A percentile compares a stretch with the other conserved stretches of the same genome.
Evolutionary conservation across 306 rosid genomes (phyloP).

Genomic region (Prunus fruticosa): DNA sequence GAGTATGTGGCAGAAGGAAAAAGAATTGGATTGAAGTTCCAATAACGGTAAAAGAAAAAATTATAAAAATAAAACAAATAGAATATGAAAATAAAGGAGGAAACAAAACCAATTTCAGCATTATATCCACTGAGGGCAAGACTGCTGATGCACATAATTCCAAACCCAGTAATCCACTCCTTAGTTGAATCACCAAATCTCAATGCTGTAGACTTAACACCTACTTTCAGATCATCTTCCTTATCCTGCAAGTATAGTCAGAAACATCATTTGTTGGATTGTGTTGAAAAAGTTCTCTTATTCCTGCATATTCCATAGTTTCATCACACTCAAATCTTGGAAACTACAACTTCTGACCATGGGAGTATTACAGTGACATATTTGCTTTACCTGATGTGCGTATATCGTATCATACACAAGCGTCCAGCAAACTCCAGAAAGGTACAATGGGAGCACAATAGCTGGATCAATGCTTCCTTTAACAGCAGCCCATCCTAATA

Average conservation of each 20-base stretch:
- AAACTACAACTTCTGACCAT: not conserved
- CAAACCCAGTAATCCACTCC: conserved; percentile 77
- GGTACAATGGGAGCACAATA: conserved; percentile 74
- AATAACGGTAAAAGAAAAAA: not conserved
- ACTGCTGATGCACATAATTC: conserved; percentile 63
- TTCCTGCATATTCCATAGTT: not conserved
- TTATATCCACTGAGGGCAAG: conserved; percentile 81
- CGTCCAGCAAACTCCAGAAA: conserved; percentile 90
- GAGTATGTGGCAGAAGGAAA: not conserved
- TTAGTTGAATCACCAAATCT: conserved; percentile 81
- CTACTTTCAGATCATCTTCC: conserved; percentile 86
- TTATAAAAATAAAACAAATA: not conserved
- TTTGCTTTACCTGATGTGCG: conserved; percentile 59
- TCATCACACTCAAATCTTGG: not conserved
- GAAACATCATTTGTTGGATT: not conserved
- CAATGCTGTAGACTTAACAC: conserved; percentile 95
- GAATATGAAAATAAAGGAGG: not conserved
- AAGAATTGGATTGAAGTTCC: conserved; percentile 3
- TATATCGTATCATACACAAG: conserved; percentile 90
- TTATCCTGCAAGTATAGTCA: conserved; percentile 65
- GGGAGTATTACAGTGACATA: not conserved
- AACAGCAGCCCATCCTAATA: conserved; percentile 91
- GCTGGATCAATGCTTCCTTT: conserved; percentile 77
- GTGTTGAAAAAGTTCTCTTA: not conserved
- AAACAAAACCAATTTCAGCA: conserved; percentile 58